phyloP scores from a whole-genome alignment of 2,329 filamentous ascomycete species.

The Neofusicoccum kwambonambiense region DNA sequence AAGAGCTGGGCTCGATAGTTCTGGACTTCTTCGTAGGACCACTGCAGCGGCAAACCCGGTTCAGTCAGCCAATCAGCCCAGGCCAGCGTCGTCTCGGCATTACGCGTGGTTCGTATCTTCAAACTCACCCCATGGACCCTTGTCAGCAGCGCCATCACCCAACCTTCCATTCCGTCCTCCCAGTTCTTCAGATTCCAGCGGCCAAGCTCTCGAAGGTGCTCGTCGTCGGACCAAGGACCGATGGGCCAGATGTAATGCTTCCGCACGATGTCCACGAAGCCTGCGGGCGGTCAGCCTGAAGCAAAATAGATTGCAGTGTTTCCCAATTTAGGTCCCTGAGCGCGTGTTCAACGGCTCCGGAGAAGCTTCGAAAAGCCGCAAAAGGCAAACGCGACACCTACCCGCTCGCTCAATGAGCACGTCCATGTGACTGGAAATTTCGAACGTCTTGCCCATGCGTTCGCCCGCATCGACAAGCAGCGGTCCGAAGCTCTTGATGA shows the following conservation, averaged over 20 bases:
- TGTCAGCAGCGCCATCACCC: slow-evolving; percentile 42
- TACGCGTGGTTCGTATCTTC: too few species aligned
- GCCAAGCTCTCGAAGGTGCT: slow-evolving; percentile 34
- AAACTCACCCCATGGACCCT: slow-evolving; percentile 31
- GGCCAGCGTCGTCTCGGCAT: neutral
- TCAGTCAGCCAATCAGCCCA: neutral
- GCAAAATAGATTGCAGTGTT: slow-evolving; percentile 8
- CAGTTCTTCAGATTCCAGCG: slow-evolving; percentile 41
- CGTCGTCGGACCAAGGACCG: slow-evolving; percentile 33
- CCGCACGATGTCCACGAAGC: slow-evolving; percentile 31
- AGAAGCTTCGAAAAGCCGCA: neutral
- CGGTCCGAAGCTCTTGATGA: neutral
- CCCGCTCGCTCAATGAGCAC: slow-evolving; percentile 21
- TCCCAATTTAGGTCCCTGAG: neutral
- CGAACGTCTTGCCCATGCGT: slow-evolving; percentile 28
- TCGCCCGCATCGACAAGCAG: slow-evolving; percentile 22
- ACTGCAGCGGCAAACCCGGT: neutral
- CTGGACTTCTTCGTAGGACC: slow-evolving; percentile 17
- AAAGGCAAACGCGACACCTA: neutral
- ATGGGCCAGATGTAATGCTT: slow-evolving; percentile 33
- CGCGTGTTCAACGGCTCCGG: neutral
- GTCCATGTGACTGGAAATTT: slow-evolving; percentile 29
- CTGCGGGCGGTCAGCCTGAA: slow-evolving; percentile 18
- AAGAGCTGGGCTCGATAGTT: slow-evolving; percentile 4
- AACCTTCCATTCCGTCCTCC: slow-evolving; percentile 42